A percentile compares a stretch with the other conserved stretches of the same genome.
phyloP scores from a whole-genome alignment of 1,284 basidiomycete species.

The Omphalotus olearius region DNA sequence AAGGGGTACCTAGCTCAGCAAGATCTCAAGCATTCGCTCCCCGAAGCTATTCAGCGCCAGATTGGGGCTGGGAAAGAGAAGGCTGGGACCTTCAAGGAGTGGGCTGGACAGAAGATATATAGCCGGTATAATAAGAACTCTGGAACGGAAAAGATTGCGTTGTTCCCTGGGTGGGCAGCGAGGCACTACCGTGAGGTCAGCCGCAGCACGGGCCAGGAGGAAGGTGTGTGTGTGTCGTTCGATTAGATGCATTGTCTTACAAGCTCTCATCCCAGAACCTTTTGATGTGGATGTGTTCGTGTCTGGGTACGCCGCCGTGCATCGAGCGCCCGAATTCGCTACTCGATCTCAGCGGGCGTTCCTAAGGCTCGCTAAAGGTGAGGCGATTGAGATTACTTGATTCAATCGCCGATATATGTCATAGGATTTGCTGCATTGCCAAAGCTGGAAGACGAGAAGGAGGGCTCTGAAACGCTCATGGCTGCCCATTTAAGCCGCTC shows the following conservation, averaged over 20 bases:
- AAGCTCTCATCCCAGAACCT: too few relatives aligned
- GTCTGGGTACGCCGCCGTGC: constrained; percentile 69
- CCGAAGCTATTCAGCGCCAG: constrained; percentile 10
- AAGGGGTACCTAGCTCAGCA: constrained; percentile 28
- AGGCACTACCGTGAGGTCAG: constrained; percentile 27
- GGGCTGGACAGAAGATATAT: constrained; percentile 43
- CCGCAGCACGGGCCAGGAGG: constrained; percentile 11
- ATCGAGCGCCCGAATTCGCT: constrained; percentile 56
- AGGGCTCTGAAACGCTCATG: constrained; percentile 17
- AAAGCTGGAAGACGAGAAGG: constrained; percentile 31
- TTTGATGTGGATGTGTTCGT: constrained; percentile 72
- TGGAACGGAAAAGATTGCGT: constrained; percentile 31
- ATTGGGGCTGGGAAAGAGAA: constrained; percentile 10
- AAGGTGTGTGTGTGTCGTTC: constrained; percentile 24
- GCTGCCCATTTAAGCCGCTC: constrained; percentile 31
- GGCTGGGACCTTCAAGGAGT: constrained; percentile 32
- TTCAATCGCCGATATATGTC: constrained; percentile 2
- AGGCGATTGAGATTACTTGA: constrained; percentile 14
- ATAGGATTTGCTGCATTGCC: constrained; percentile 64
- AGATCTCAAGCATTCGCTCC: constrained; percentile 15
- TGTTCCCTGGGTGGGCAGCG: constrained; percentile 53
- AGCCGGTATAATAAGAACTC: constrained; percentile 16
- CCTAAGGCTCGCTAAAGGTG: constrained; percentile 74
- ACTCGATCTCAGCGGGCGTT: constrained; percentile 76
- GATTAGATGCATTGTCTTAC: too few relatives aligned